These are phyloP conservation scores for Ambispora gerdemannii DNA, from an alignment of 192 early-diverging fungal species.

Conservation along the genomic window DNA sequence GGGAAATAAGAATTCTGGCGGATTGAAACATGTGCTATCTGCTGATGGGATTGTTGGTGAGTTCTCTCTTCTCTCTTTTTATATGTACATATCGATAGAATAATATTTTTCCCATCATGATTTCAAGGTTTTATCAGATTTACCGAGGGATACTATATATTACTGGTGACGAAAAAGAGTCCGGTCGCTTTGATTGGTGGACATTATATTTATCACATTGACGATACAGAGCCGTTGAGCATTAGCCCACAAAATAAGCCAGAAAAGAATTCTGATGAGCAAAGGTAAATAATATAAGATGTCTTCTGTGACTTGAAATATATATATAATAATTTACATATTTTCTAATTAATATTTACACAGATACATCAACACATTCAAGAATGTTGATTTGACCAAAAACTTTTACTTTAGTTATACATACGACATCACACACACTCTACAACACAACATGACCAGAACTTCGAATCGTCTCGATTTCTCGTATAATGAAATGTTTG, in stretches of 20 bases:
- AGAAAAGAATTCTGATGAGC: slow-evolving; percentile 74
- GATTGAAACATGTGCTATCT: slow-evolving; percentile 60
- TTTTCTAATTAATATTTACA: too few relatives aligned
- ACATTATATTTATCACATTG: slow-evolving; percentile 94
- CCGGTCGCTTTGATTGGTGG: slow-evolving; percentile 92
- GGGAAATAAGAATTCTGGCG: slow-evolving; percentile 73
- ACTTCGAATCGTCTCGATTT: slow-evolving; percentile 34
- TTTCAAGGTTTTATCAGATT: slow-evolving; percentile 80
- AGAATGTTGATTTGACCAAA: slow-evolving; percentile 88
- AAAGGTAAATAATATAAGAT: slow-evolving; percentile 46
- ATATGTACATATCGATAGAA: slow-evolving; percentile 24
- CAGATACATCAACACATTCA: slow-evolving; percentile 78
- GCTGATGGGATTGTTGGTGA: slow-evolving; percentile 76
- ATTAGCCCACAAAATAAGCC: slow-evolving; percentile 61
- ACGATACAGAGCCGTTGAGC: slow-evolving; percentile 76
- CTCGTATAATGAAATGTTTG: slow-evolving; percentile 82
- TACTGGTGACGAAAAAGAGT: slow-evolving; percentile 74
- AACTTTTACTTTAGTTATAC: slow-evolving; percentile 98
- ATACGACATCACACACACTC: slow-evolving; percentile 89
- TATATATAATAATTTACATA: too few relatives aligned
- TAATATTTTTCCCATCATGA: background rate
- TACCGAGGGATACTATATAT: slow-evolving; percentile 90
- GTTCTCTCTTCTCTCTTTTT: too few relatives aligned
- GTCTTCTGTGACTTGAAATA: too few relatives aligned
- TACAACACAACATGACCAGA: slow-evolving; percentile 86